These are phyloP conservation scores for Phytophthora uliginosa DNA, from an alignment of 352 stramenopile genomes.

Conservation along the genomic window DNA sequence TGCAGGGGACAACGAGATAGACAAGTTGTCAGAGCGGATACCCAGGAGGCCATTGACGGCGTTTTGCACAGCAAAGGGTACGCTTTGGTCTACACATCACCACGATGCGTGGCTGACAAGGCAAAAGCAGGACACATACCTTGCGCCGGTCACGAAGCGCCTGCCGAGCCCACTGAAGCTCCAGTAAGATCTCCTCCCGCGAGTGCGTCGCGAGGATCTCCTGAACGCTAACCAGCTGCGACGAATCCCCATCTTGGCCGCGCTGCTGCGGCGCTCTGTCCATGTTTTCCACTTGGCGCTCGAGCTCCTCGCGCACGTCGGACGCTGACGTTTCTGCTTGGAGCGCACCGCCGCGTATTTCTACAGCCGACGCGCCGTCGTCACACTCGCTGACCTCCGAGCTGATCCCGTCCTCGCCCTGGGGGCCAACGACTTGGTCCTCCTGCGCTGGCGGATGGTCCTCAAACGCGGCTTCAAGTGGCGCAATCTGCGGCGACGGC, in stretches of 20 bases:
- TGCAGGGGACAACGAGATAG: slow-evolving; percentile 17
- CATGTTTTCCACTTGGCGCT: slow-evolving; percentile 31
- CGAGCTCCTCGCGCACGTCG: slow-evolving; percentile 12
- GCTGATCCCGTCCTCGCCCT: slow-evolving; percentile 15
- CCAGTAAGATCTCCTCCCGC: slow-evolving; percentile 55
- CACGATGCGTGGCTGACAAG: background rate
- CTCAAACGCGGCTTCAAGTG: slow-evolving; percentile 13
- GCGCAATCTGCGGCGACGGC: slow-evolving; percentile 9
- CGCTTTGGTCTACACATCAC: background rate
- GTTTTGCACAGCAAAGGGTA: slow-evolving; percentile 11
- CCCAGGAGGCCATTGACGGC: slow-evolving; percentile 1
- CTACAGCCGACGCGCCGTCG: slow-evolving; percentile 29
- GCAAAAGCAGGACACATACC: slow-evolving; percentile 24
- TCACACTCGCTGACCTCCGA: slow-evolving; percentile 21
- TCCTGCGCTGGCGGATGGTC: background rate
- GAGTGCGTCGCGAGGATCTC: slow-evolving; percentile 60
- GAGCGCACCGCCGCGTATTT: slow-evolving; percentile 30
- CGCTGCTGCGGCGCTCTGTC: slow-evolving; percentile 9
- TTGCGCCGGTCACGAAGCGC: slow-evolving; percentile 59
- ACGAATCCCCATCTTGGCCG: slow-evolving; percentile 23
- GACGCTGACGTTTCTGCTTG: slow-evolving; percentile 36
- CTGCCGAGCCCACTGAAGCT: slow-evolving; percentile 64
- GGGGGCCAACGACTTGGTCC: slow-evolving; percentile 17
- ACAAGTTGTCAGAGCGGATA: slow-evolving; percentile 24
- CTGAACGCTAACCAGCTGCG: slow-evolving; percentile 36